Evolutionary conservation across 768 basidiomycete genomes (phyloP).

Genomic region (Mycena vitilis): DNA sequence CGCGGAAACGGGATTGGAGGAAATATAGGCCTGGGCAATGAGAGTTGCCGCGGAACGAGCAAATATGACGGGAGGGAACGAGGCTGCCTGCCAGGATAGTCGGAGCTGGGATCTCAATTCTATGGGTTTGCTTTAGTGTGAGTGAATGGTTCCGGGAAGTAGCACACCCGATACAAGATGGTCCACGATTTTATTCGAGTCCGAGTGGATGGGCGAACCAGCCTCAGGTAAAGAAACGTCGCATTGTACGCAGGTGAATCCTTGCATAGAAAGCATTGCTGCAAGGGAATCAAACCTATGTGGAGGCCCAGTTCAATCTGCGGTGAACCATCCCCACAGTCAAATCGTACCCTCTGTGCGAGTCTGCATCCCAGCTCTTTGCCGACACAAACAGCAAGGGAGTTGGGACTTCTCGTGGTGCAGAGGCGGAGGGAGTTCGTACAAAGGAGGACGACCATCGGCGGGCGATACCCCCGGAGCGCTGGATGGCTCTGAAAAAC

Average conservation of each 20-base stretch:
- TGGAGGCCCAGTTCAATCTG: not conserved
- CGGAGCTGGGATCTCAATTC: slow-evolving; percentile 58
- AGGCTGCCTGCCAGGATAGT: slow-evolving; percentile 48
- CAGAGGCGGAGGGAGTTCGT: slow-evolving; percentile 51
- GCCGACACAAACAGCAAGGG: slow-evolving; percentile 66
- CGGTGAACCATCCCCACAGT: too few species aligned
- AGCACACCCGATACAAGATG: slow-evolving; percentile 54
- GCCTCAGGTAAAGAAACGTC: slow-evolving; percentile 48
- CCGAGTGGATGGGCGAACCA: slow-evolving; percentile 12
- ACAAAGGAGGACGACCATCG: slow-evolving; percentile 48
- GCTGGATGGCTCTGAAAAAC: not conserved
- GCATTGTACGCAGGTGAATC: slow-evolving; percentile 61
- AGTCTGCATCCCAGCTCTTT: slow-evolving; percentile 55
- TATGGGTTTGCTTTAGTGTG: slow-evolving; percentile 32
- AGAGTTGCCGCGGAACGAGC: slow-evolving; percentile 61
- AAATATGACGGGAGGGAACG: slow-evolving; percentile 70
- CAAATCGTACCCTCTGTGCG: slow-evolving; percentile 49
- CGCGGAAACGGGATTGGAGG: slow-evolving; percentile 71
- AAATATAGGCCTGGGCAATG: slow-evolving; percentile 76
- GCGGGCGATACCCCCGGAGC: slow-evolving; percentile 20
- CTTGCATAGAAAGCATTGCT: slow-evolving; percentile 57
- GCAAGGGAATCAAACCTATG: slow-evolving; percentile 48
- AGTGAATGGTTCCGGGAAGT: not conserved
- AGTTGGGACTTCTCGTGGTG: slow-evolving; percentile 62
- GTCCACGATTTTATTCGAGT: slow-evolving; percentile 50